These are phyloP conservation scores for Penicillium decumbens DNA, from an alignment of 2,329 filamentous ascomycete genomes.

Conservation along the genomic window DNA sequence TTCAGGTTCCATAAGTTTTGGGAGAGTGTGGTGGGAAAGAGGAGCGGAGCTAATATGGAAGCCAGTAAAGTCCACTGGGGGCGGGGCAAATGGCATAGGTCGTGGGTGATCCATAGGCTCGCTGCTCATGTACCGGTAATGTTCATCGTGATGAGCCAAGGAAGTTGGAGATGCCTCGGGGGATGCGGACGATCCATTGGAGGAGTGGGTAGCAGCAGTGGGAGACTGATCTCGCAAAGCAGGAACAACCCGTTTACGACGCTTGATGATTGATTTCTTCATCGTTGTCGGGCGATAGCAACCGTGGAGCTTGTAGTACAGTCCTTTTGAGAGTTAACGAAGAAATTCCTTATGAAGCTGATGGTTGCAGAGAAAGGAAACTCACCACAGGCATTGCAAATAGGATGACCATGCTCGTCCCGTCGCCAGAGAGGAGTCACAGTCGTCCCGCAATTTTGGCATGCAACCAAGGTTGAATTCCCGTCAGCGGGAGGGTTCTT, in stretches of 20 bases:
- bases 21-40: conserved; percentile 30
- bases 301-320: conserved; percentile 95
- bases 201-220: conserved; percentile 38
- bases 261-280: conserved; percentile 97
- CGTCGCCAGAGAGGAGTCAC: conserved; percentile 94
- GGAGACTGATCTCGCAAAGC: conserved; percentile 54
- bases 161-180: conserved; percentile 38
- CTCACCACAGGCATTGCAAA: conserved; percentile 96
- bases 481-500: conserved; percentile 25
- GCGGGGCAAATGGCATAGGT: conserved; percentile 37
- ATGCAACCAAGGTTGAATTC: conserved; percentile 69
- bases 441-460: conserved; percentile 94
- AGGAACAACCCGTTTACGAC: conserved; percentile 88
- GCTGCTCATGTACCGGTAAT: conserved; percentile 32
- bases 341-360: not conserved
- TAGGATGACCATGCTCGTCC: conserved; percentile 91
- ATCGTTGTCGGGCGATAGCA: conserved; percentile 92
- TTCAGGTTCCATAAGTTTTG: conserved; percentile 32
- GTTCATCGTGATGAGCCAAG: conserved; percentile 30
- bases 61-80: conserved; percentile 49
- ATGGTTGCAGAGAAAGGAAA: conserved; percentile 20
- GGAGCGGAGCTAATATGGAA: conserved; percentile 36
- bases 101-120: conserved; percentile 38
- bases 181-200: conserved; percentile 41
- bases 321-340: conserved; percentile 51